Percentiles rank a stretch among this genome's conserved stretches.
Conservation (phyloP, 75 land plant species). For the Isoetes taiwanensis region DNA sequence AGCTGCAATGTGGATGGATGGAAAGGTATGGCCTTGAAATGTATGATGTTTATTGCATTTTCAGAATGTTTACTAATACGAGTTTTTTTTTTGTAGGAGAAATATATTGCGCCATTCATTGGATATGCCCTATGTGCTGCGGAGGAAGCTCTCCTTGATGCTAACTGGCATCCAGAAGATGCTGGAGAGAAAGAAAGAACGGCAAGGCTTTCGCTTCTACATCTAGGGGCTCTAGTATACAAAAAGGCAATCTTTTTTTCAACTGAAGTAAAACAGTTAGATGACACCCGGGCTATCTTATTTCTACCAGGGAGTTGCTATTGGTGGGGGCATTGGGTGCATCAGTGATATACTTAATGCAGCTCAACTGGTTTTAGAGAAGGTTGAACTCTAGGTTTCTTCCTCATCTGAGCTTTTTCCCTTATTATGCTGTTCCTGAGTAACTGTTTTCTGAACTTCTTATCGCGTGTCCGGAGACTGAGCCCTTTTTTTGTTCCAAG, state of each 20-base stretch:
- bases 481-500: slow-evolving; percentile 95
- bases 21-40: too few species aligned
- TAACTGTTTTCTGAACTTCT: neutral
- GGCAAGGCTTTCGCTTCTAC: slow-evolving; percentile 24
- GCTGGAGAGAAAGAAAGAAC: slow-evolving; percentile 49
- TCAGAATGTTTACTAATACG: too few species aligned
- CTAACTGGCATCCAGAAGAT: slow-evolving; percentile 66
- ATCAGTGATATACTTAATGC: slow-evolving; percentile 85
- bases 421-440: neutral
- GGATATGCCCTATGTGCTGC: slow-evolving; percentile 87
- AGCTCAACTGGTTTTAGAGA: slow-evolving; percentile 55
- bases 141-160: slow-evolving; percentile 88
- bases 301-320: slow-evolving; percentile 74
- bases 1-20: too few species aligned
- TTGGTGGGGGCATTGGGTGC: slow-evolving; percentile 93
- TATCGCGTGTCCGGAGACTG: slow-evolving; percentile 65
- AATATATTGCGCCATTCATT: slow-evolving; percentile 66
- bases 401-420: neutral
- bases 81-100: too few species aligned
- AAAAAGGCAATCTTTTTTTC: neutral
- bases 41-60: too few species aligned
- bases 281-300: too few species aligned
- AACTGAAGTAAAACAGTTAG: too few species aligned
- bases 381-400: slow-evolving; percentile 24
- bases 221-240: neutral